Base-by-base conservation (phyloP, 805 yeast genomes). In the Candida boleticola region DNA sequence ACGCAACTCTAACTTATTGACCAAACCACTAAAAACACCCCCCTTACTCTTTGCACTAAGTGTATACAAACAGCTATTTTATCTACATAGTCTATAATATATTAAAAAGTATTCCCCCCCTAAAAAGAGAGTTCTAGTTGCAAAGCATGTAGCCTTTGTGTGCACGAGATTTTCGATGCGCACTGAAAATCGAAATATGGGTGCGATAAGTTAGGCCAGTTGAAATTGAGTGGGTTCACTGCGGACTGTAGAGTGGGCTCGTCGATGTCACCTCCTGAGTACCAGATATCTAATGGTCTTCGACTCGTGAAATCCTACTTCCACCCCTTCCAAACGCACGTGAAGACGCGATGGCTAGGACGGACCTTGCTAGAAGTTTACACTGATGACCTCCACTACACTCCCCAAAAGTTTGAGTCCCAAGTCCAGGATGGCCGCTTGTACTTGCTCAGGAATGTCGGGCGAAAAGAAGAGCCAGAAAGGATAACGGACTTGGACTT, bases 331-430 rank as follows among this genome's bases (percentile, higher is more conserved):
- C 50, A 52, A 26, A 68, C 73, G 1, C 59, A 59, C 20, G 66
- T 58, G n/a, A 70, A 70, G 44, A 52, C 52, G 10, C 54, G 75
- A 20, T 70, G 75, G 75, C 51, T 54, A 16, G 69, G 64, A 2
- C 48, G 49, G 16, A 60, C 71, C 13, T 42, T 65, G 2, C 27
- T 54, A 1, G 66, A 67, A 5, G 58, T 69, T 2, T 62, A 60
- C 29, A 48, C 51, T 5, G 23, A 42, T 3, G 75, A 70, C 43
- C 59, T 70, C 29, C 72, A 72, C 21, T 70, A 65, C 34, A 37
- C 44, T 3, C 48, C 39, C 9, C 51, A 50, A 0, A 50, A 54
- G 6, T 53, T 67, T 11, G 41, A 47, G 20, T 34, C 46, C 3
- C 71, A 63, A 21, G 55, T 70, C 13, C 45, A 41, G 4, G 42